Evolutionary conservation across 139 green algal genomes (phyloP).

Genomic region (Monoraphidium neglectum): DNA sequence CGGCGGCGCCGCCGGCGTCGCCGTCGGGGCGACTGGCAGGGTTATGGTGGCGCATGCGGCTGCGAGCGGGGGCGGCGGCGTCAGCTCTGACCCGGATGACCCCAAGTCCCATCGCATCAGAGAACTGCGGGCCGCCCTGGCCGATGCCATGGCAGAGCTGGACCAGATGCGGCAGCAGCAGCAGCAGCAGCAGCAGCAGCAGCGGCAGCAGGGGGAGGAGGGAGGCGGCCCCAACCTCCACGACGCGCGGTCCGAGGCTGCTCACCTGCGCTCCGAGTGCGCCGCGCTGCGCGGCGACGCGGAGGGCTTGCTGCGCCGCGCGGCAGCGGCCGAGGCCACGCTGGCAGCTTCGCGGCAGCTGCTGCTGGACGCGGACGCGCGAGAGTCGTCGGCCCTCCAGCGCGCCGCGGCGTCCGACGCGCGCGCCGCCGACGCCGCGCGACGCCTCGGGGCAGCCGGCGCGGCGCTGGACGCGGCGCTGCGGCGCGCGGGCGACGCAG

Average conservation of each 20-base stretch:
- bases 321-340: too few species aligned
- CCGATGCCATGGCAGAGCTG: not conserved
- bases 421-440: constrained; percentile 10
- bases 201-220: not conserved
- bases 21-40: too few species aligned
- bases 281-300: too few species aligned
- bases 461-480: not conserved
- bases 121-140: constrained; percentile 40
- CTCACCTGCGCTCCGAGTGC: too few species aligned
- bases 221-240: too few species aligned
- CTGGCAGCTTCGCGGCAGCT: too few species aligned
- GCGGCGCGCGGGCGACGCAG: not conserved
- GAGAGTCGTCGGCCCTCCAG: too few species aligned
- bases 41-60: too few species aligned
- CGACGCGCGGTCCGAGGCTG: too few species aligned
- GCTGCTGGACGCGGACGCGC: too few species aligned
- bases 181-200: not conserved
- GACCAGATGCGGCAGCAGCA: not conserved
- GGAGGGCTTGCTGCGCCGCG: too few species aligned
- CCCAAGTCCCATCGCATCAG: constrained; percentile 41
- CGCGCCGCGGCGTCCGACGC: constrained; percentile 23
- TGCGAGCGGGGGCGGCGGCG: constrained; percentile 2
- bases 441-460: not conserved
- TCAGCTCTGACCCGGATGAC: constrained; percentile 11
- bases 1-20: too few species aligned